Evolutionary conservation across 2,329 filamentous ascomycete genomes (phyloP), one percentile per base, ranked within the genome.

Genomic region (Epichloe glyceriae): DNA sequence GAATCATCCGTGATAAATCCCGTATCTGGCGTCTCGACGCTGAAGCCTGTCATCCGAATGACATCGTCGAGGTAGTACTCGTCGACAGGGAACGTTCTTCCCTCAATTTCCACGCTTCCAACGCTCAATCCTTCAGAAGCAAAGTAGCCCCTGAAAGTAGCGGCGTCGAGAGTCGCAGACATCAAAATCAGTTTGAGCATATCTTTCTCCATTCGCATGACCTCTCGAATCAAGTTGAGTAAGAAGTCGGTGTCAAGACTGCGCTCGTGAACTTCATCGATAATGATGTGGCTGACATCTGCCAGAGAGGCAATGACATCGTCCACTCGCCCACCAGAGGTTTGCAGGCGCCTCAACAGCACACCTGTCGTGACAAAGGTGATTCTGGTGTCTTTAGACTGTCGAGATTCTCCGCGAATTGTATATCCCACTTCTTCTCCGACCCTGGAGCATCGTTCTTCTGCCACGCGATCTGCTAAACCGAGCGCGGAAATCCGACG

Each of bases 361-460:
- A 98, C 89, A 79, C 91, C 91, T 10, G 91, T 96, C 0, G 91
- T 98, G 54, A 96, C 87, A 63, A 97, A 97, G 0, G 87, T 95
- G 60, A 97, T 94, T 66, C 85, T 91, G 0, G 93, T 97, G 43
- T 79, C 74, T 15, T 70, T 70, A 52, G 80, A 85, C 40, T 82
- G 75, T 59, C 85, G 90, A 35, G 85, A 91, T 64, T 97, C 91
- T 56, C 91, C 91, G 54, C 91, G 83, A 58, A 98, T 96, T 6
- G 84, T 79, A 63, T 95, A 97, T 5, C 91, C 91, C 37, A 97
- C 83, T 65, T 97, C 91, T 46, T 88, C 82, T 4, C 93, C 91
- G 11, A 96, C 83, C 35, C 70, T 72, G 8, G 79, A 80, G 64
- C 88, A 95, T 54, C 93, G 80, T 67, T 98, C 93, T 57, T 95